These are phyloP conservation scores for Niveomyces coronatus DNA, from an alignment of 2,329 filamentous ascomycete species.

Conservation along the genomic window DNA sequence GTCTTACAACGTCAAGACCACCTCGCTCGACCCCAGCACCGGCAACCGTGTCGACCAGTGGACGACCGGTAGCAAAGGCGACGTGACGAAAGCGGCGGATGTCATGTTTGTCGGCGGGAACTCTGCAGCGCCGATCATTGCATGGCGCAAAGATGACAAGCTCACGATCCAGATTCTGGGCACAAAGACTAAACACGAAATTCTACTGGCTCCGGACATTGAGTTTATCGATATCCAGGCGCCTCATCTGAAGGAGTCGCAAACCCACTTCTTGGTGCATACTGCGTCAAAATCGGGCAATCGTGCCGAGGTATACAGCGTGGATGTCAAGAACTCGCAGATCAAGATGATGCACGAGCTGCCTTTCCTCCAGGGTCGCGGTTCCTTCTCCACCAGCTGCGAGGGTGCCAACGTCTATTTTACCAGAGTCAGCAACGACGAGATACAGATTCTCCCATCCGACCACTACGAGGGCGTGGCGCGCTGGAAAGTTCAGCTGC, in stretches of 20 bases:
- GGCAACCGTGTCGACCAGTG: conserved; percentile 65
- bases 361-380: conserved; percentile 57
- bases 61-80: conserved; percentile 61
- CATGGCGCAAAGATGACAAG: conserved; percentile 60
- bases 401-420: conserved; percentile 80
- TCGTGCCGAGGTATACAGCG: conserved; percentile 78
- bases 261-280: conserved; percentile 78
- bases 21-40: conserved; percentile 59
- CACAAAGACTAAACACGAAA: conserved; percentile 44
- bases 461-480: conserved; percentile 65
- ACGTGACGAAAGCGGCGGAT: conserved; percentile 53
- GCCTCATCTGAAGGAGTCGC: conserved; percentile 58
- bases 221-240: conserved; percentile 58
- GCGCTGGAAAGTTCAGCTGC: conserved; percentile 54
- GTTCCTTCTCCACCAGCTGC: conserved; percentile 70
- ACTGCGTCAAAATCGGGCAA: conserved; percentile 60
- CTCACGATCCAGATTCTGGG: conserved; percentile 64
- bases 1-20: conserved; percentile 68
- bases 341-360: conserved; percentile 73
- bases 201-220: conserved; percentile 38
- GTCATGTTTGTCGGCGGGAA: conserved; percentile 69
- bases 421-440: conserved; percentile 65
- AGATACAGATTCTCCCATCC: conserved; percentile 66
- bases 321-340: conserved; percentile 58
- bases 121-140: conserved; percentile 62